Evolutionary conservation across 805 yeast species (phyloP), one percentile per base, ranked within the genome.

Genomic region (Kluyveromyces aestuarii): DNA sequence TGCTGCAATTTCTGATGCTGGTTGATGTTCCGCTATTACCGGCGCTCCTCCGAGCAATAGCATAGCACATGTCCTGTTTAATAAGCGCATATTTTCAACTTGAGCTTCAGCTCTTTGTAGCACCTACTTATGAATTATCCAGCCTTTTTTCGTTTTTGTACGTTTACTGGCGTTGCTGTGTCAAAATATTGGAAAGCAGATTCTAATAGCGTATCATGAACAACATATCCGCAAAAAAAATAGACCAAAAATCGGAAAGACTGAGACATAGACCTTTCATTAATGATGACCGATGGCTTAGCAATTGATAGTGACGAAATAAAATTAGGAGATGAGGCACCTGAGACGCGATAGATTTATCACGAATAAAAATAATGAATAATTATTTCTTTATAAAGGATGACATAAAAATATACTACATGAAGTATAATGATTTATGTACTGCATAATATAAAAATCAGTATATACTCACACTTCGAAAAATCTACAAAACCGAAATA

Each of bases 1-100:
- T 9, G 78, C 35, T 4, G 68, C 55, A 21, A 55, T 27, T 13
- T 47, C 45, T 11, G 44, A 7, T 30, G 8, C 14, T 13, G 14
- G 7, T 30, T 13, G 14, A 7, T 8, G 35, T 10, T 30, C 14
- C 2, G 35, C 35, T 30, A 30, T 13, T 30, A 30, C 35, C 14
- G 35, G 7, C 4, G 14, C 11, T 30, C 11, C 14, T 11, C 14
- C 14, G 4, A 30, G 14, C 14, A 30, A 11, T 30, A 13, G 7
- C 4, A 3, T 10, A 11, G 14, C 11, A 30, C 35, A 11, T 30
- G 35, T 13, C 8, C 4, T 30, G 2, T 11, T 11, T 2, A 13
- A 7, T 7, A 30, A 5, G 14, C 35, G 35, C 35, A 30, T 30
- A 10, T 11, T 30, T 3, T 13, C 14, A 11, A 11, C 14, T 30